A percentile compares a stretch with the other conserved stretches of the same genome.
These are phyloP conservation scores for Colletotrichum echinochloae DNA, from an alignment of 2,329 filamentous ascomycete genomes.

Conservation along the genomic window DNA sequence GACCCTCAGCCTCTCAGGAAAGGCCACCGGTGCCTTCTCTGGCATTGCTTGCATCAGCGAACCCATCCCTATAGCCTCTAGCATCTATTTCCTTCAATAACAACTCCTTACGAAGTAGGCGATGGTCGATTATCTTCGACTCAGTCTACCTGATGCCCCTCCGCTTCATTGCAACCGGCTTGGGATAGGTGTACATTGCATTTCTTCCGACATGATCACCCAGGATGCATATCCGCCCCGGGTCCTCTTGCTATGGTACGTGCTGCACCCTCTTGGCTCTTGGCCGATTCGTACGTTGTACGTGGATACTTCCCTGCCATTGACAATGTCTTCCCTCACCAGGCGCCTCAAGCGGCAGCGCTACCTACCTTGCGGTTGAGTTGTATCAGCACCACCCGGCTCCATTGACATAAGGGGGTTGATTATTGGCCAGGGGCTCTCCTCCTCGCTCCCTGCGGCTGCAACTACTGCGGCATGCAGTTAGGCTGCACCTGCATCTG, in stretches of 20 bases:
- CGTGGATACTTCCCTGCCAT: background rate
- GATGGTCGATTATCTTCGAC: too few species aligned
- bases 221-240: background rate
- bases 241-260: background rate
- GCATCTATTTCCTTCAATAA: too few species aligned
- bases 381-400: slow-evolving; percentile 1
- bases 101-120: too few species aligned
- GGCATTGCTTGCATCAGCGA: background rate
- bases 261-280: background rate
- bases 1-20: too few species aligned
- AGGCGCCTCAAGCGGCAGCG: slow-evolving; percentile 15
- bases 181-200: background rate
- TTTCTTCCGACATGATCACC: slow-evolving; percentile 16
- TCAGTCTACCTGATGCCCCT: background rate
- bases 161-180: background rate
- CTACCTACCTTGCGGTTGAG: background rate
- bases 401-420: background rate
- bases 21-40: background rate
- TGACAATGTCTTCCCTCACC: background rate
- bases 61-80: background rate
- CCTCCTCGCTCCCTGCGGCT: slow-evolving; percentile 24
- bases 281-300: background rate
- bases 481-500: slow-evolving; percentile 17
- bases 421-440: slow-evolving; percentile 1
- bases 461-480: slow-evolving; percentile 15